These are phyloP conservation scores for Silene latifolia DNA, from an alignment of 148 eudicot genomes.

Conservation along the genomic window DNA sequence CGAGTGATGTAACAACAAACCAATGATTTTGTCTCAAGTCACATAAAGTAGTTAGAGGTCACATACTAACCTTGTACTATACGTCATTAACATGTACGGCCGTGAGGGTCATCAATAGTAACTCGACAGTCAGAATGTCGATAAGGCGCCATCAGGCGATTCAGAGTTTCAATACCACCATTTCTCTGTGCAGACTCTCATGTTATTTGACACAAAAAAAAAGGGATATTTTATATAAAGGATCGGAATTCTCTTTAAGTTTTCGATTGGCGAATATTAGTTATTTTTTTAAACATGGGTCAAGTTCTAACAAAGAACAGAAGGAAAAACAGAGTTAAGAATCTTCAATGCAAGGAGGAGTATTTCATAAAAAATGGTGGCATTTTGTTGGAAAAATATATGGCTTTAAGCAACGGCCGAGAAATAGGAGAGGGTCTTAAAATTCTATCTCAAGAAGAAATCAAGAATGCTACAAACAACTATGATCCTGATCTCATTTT, in stretches of 20 bases:
- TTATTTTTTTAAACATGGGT: background rate
- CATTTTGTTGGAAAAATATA: background rate
- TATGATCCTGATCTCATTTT: constrained; percentile 16
- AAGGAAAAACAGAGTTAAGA: too few relatives aligned
- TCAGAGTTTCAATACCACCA: too few relatives aligned
- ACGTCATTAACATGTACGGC: too few relatives aligned
- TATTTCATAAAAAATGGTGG: constrained; percentile 23
- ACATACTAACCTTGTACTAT: too few relatives aligned
- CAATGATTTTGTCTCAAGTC: too few relatives aligned
- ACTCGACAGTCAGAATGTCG: too few relatives aligned
- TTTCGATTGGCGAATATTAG: background rate
- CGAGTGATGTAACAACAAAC: too few relatives aligned
- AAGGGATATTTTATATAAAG: too few relatives aligned
- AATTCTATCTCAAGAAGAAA: constrained; percentile 5
- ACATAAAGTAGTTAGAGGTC: too few relatives aligned
- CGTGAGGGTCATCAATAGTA: too few relatives aligned
- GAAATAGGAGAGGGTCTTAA: constrained; percentile 7
- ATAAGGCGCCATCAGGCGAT: too few relatives aligned
- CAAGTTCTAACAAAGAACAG: constrained; percentile 2
- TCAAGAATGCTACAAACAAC: constrained; percentile 21
- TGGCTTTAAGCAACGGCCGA: constrained; percentile 11
- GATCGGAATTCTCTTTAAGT: background rate
- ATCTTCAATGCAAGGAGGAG: background rate
- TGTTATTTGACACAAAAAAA: background rate
- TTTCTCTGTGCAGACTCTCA: too few relatives aligned